phyloP scores from a whole-genome alignment of 2,329 filamentous ascomycete species.

The Colletotrichum sp. region DNA sequence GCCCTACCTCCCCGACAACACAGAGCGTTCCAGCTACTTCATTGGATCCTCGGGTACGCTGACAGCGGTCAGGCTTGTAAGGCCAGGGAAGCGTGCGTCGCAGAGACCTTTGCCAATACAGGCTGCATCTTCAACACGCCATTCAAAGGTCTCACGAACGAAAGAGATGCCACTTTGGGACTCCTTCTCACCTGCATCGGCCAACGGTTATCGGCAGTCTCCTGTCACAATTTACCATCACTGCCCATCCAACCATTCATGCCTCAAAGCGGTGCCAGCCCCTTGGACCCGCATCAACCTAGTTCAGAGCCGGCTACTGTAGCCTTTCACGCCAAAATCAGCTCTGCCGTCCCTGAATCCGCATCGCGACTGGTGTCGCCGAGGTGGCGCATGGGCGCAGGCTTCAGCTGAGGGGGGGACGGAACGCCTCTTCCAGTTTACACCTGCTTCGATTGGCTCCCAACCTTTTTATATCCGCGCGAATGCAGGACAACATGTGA shows the following conservation, averaged over 20 bases:
- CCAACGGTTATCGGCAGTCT: not conserved
- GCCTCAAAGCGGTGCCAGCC: not conserved
- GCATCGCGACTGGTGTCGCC: not conserved
- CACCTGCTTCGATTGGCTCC: not conserved
- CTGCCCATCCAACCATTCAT: not conserved
- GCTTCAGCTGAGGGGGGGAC: conserved; percentile 8
- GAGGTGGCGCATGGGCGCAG: not conserved
- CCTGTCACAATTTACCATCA: not conserved
- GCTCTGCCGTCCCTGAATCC: not conserved
- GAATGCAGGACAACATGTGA: not conserved
- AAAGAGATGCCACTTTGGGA: not conserved
- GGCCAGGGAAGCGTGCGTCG: not conserved
- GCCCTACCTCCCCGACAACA: not conserved
- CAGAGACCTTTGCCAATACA: not conserved
- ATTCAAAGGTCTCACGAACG: not conserved
- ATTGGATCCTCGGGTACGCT: not conserved
- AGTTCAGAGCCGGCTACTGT: not conserved
- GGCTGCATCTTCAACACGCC: not conserved
- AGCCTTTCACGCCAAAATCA: not conserved
- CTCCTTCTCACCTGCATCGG: not conserved
- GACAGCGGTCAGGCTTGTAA: not conserved
- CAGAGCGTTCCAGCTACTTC: not conserved
- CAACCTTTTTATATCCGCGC: not conserved
- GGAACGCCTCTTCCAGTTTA: not conserved
- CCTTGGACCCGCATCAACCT: not conserved